Percentiles rank a stretch among this genome's conserved stretches.
Evolutionary conservation across 352 stramenopile genomes (phyloP).

Genomic region (Globisporangium emineosum): DNA sequence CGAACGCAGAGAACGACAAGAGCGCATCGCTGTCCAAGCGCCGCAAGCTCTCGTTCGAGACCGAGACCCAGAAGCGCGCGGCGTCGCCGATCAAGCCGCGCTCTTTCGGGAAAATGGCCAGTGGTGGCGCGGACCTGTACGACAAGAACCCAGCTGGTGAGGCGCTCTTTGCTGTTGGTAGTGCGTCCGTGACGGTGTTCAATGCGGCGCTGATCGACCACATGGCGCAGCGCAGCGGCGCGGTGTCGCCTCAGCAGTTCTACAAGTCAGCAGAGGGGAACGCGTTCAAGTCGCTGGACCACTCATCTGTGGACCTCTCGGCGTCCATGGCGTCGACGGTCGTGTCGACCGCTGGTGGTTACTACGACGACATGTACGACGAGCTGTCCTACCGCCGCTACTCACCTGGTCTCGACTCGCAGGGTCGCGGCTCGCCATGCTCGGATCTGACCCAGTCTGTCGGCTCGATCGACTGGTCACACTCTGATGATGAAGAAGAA

Average conservation of each 20-base stretch:
- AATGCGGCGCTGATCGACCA: constrained; percentile 12
- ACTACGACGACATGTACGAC: constrained; percentile 67
- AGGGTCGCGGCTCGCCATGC: constrained; percentile 11
- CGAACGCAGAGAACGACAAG: constrained; percentile 15
- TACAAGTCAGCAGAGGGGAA: constrained; percentile 12
- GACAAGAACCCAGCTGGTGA: constrained; percentile 11
- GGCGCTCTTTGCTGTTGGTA: background rate
- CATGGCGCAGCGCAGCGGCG: constrained; percentile 12
- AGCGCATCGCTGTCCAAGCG: constrained; percentile 31
- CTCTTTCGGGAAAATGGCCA: constrained; percentile 9
- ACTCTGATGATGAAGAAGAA: constrained; percentile 35
- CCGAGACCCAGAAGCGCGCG: constrained; percentile 7
- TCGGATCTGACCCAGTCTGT: constrained; percentile 34
- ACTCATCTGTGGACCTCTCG: constrained; percentile 43
- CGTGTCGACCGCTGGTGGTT: constrained; percentile 34
- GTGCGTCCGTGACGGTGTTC: constrained; percentile 12
- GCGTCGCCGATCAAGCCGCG: constrained; percentile 14
- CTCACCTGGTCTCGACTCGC: constrained; percentile 22
- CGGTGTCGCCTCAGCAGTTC: constrained; percentile 9
- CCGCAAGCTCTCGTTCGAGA: constrained; percentile 39
- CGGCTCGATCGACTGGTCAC: constrained; percentile 45
- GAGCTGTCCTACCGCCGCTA: constrained; percentile 35
- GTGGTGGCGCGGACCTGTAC: constrained; percentile 5
- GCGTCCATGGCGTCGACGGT: constrained; percentile 70
- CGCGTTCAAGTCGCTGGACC: constrained; percentile 34